These are phyloP conservation scores for Oryza australiensis DNA, from an alignment of 176 grass and related monocot species.

Conservation along the genomic window DNA sequence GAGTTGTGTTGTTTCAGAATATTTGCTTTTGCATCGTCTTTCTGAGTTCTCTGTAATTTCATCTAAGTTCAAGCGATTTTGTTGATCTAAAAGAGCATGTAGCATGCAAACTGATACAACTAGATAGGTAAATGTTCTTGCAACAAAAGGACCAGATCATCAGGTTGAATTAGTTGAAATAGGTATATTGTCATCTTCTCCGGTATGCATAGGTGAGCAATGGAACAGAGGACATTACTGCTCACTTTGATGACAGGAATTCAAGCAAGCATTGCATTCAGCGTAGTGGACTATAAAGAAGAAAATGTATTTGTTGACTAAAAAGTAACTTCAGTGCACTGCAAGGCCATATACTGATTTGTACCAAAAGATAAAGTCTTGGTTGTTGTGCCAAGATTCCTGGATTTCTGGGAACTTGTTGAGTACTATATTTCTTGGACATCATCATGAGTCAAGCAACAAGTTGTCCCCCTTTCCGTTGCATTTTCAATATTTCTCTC, in stretches of 20 bases:
- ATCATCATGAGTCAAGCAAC: constrained; percentile 49
- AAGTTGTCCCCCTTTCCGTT: constrained; percentile 37
- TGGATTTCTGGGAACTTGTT: constrained; percentile 54
- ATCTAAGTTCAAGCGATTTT: constrained; percentile 11
- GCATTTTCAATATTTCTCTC: not conserved
- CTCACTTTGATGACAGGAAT: constrained; percentile 1
- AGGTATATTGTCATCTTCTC: not conserved
- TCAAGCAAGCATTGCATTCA: not conserved
- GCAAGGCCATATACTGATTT: constrained; percentile 32
- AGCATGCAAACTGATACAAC: not conserved
- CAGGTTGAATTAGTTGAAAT: constrained; percentile 15
- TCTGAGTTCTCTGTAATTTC: constrained; percentile 12
- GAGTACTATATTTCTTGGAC: constrained; percentile 48
- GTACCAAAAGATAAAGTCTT: constrained; percentile 42
- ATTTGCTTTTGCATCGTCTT: constrained; percentile 11
- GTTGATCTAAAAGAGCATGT: constrained; percentile 6
- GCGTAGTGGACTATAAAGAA: constrained; percentile 1
- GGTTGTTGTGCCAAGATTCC: constrained; percentile 48
- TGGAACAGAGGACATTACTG: not conserved
- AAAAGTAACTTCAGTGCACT: constrained; percentile 38
- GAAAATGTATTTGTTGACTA: not conserved
- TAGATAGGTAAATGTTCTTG: not conserved
- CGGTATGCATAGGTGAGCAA: constrained; percentile 1
- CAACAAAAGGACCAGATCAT: not conserved
- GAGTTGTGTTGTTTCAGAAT: constrained; percentile 9